Evolutionary conservation across 2,329 filamentous ascomycete genomes (phyloP).

Genomic region (Colletotrichum sp.): DNA sequence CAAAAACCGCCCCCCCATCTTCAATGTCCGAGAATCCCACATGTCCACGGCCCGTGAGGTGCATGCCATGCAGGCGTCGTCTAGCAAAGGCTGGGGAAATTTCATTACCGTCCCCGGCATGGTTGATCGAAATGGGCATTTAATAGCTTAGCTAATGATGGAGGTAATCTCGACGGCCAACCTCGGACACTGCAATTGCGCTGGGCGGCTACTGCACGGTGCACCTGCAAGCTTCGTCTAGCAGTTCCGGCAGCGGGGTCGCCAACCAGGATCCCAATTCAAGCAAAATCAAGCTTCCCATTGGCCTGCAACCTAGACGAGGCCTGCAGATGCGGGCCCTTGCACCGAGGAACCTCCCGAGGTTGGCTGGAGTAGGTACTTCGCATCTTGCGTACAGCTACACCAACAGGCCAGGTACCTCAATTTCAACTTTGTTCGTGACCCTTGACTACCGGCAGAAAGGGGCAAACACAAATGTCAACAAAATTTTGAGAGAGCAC

Average conservation of each 20-base stretch:
- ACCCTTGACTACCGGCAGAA: conserved; percentile 21
- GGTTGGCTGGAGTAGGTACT: neutral
- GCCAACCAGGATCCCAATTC: neutral
- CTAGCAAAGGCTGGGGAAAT: neutral
- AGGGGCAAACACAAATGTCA: conserved; percentile 21
- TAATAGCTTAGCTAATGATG: neutral
- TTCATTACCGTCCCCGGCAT: neutral
- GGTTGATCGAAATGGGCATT: neutral
- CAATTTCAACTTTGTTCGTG: conserved; percentile 10
- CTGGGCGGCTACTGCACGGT: neutral
- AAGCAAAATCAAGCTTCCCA: conserved; percentile 17
- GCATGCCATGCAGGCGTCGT: neutral
- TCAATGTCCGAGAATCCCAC: neutral
- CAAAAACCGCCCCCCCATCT: neutral
- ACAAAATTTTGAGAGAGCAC: conserved; percentile 18
- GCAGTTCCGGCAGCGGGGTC: neutral
- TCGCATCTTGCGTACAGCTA: neutral
- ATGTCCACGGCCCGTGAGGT: neutral
- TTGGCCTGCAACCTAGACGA: conserved; percentile 16
- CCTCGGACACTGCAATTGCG: neutral
- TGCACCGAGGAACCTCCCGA: conserved; percentile 8
- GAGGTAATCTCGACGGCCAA: neutral
- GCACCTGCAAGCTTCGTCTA: conserved; percentile 17
- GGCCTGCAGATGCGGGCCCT: conserved; percentile 13
- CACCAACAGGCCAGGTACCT: neutral